Base-by-base conservation (phyloP, 495 filamentous ascomycete species). In the Echria macrotheca region DNA sequence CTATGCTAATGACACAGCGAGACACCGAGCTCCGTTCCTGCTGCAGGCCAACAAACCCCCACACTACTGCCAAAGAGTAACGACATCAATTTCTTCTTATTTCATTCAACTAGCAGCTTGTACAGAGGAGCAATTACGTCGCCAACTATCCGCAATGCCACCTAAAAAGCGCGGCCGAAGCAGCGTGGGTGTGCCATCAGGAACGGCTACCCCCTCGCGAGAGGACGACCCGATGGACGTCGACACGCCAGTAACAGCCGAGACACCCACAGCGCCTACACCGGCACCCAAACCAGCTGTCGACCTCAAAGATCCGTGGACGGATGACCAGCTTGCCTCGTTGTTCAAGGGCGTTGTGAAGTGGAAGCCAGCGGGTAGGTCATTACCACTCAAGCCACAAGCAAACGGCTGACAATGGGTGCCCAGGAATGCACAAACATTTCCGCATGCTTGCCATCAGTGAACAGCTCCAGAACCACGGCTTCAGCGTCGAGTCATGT, bases 371-470 rank as follows among this genome's bases (percentile, higher is more conserved):
- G 89, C 91, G 52, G 93, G 91, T 91, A 63, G 74, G 73, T 52
- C 37, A 19, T 32, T 32, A 1, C 6, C 25, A n/a, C 35, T 41
- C 29, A 14, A 24, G 14, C 8, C 25, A 18, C 35, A 0, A 3
- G 4, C 14, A 1, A 19, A 15, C 33, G 17, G 40, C 52, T 40
- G 35, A 55, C 53, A 43, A 52, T 50, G 43, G 19, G 12, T 26
- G 11, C 15, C 22, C 49, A 96, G 91, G 91, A 41, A 84, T 98
- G 73, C 91, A 98, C 71, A 97, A 94, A 67, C 91, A 97, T 69
- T 97, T 98, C 64, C 87, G 89, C 18, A 91, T 97, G 73, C 82
- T 96, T 48, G 82, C 88, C 3, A 89, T 98, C 25, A 84, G 87
- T 12, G 82, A 93, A 49, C 82, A 87, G 58, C 76, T 98, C 52